Percentiles rank a stretch among this genome's conserved stretches.
Conservation (phyloP, 208 protist genomes). For the Acanthamoeba castellanii region DNA sequence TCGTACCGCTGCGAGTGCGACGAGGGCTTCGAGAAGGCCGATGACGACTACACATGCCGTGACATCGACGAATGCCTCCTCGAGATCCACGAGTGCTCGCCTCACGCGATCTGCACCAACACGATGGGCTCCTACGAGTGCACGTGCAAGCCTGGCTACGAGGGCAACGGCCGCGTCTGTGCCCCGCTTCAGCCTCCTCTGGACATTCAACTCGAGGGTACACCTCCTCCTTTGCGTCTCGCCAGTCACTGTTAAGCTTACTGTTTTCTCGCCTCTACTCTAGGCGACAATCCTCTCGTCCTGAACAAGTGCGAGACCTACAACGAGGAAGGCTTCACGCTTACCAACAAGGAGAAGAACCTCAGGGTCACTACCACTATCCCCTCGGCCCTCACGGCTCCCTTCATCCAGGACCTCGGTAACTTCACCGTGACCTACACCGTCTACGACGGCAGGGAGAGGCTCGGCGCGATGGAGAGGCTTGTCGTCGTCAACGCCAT, state of each 20-base stretch:
- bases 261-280: too few species aligned
- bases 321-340: constrained; percentile 56
- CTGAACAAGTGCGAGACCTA: constrained; percentile 53
- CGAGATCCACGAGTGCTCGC: constrained; percentile 73
- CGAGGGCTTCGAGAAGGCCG: constrained; percentile 41
- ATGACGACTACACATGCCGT: constrained; percentile 52
- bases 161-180: constrained; percentile 60
- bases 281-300: constrained; percentile 50
- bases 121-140: constrained; percentile 57
- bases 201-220: constrained; percentile 32
- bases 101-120: constrained; percentile 70
- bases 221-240: background rate
- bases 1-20: constrained; percentile 64
- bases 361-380: constrained; percentile 37
- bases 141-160: constrained; percentile 67
- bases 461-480: background rate
- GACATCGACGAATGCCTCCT: constrained; percentile 65
- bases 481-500: background rate
- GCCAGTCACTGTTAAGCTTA: background rate
- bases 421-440: constrained; percentile 60
- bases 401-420: background rate
- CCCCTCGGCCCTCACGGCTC: background rate
- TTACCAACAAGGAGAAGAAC: constrained; percentile 66
- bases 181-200: background rate
- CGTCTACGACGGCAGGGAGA: background rate